phyloP scores from a whole-genome alignment of 495 filamentous ascomycete genomes.

The Penicillium pancosmium region DNA sequence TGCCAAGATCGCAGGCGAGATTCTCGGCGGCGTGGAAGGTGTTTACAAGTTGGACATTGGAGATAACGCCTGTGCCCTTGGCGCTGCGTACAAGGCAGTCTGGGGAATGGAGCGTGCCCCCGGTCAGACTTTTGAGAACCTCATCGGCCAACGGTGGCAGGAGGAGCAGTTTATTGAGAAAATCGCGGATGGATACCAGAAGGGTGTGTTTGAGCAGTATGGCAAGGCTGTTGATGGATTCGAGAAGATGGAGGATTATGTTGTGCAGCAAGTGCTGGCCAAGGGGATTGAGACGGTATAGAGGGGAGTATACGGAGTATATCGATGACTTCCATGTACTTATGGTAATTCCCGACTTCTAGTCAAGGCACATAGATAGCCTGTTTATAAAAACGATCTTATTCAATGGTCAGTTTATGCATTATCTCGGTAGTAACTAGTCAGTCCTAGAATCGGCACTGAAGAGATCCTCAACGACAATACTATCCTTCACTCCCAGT shows the following conservation, averaged over 20 bases:
- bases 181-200: conserved; percentile 79
- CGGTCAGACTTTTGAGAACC: conserved; percentile 82
- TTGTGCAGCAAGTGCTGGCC: conserved; percentile 49
- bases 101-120: conserved; percentile 77
- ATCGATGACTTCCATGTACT: not conserved
- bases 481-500: conserved; percentile 16
- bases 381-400: too few relatives aligned
- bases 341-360: not conserved
- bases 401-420: too few relatives aligned
- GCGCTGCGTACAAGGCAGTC: conserved; percentile 94
- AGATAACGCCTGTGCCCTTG: conserved; percentile 93
- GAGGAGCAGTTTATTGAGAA: conserved; percentile 81
- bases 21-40: conserved; percentile 85
- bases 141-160: conserved; percentile 80
- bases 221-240: conserved; percentile 76
- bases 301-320: not conserved
- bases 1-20: conserved; percentile 75
- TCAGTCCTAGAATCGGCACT: too few relatives aligned
- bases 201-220: conserved; percentile 74
- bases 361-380: too few relatives aligned
- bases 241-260: conserved; percentile 71
- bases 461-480: too few relatives aligned
- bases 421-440: too few relatives aligned
- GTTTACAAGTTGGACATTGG: conserved; percentile 92
- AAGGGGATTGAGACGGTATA: not conserved